Conservation (phyloP, 2,329 filamentous ascomycete species). For the Aspergillus phoenicis region DNA sequence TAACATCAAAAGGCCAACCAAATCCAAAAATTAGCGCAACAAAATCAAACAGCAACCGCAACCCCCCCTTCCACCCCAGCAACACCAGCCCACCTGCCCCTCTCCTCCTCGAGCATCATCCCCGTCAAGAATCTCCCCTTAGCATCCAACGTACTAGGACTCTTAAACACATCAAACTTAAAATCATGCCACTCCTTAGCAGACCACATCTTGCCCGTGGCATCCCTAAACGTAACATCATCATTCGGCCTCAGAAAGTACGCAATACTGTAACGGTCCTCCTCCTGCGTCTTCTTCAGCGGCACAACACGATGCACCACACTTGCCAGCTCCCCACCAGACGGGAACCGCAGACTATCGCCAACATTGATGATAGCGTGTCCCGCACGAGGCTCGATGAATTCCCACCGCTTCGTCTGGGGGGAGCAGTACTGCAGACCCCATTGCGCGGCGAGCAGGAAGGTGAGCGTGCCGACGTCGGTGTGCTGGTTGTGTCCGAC, state of each 20-base stretch:
- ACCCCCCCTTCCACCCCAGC: no score
- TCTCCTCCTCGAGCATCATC: no score
- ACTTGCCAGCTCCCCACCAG: background rate
- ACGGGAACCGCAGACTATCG: constrained; percentile 52
- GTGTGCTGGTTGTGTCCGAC: constrained; percentile 9
- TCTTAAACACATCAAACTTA: background rate
- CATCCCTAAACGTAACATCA: background rate
- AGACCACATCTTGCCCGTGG: background rate
- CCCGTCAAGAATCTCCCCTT: no score
- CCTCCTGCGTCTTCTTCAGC: background rate
- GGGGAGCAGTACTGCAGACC: constrained; percentile 60
- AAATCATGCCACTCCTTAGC: background rate
- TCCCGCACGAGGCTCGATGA: constrained; percentile 56
- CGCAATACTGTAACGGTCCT: background rate
- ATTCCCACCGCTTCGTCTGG: constrained; percentile 53
- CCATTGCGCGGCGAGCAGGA: constrained; percentile 60
- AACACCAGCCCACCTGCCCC: no score
- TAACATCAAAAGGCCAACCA: no score
- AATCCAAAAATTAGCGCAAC: no score
- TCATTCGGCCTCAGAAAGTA: constrained; percentile 4
- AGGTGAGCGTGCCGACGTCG: constrained; percentile 60
- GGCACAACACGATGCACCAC: constrained; percentile 2
- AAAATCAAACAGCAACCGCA: no score
- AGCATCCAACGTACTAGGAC: no score
- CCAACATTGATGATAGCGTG: constrained; percentile 61